phyloP scores from a whole-genome alignment of 495 filamentous ascomycete genomes.

The Penicillium goetzii region DNA sequence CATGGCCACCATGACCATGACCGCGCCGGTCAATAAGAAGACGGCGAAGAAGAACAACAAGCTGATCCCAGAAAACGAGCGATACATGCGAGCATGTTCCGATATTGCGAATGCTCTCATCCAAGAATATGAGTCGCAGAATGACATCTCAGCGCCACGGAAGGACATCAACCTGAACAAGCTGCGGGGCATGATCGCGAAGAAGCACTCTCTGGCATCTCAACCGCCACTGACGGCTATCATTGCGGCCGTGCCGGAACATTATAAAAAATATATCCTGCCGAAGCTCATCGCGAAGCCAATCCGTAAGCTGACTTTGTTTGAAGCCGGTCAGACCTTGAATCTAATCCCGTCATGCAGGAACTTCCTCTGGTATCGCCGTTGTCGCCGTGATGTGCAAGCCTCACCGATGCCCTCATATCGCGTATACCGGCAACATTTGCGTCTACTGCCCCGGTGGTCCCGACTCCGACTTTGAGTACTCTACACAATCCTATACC shows the following conservation, averaged over 20 bases:
- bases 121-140: constrained; percentile 82
- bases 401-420: constrained; percentile 95
- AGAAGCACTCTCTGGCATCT: constrained; percentile 83
- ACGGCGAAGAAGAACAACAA: constrained; percentile 67
- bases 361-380: constrained; percentile 95
- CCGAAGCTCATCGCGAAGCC: constrained; percentile 96
- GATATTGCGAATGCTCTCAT: constrained; percentile 93
- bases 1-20: constrained; percentile 69
- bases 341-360: constrained; percentile 42
- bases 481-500: constrained; percentile 97
- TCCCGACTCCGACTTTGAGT: constrained; percentile 97
- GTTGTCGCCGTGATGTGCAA: constrained; percentile 99
- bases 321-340: background rate
- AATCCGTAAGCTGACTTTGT: constrained; percentile 63
- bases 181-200: constrained; percentile 82
- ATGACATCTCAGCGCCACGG: constrained; percentile 68
- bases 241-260: constrained; percentile 94
- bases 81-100: constrained; percentile 89
- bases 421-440: constrained; percentile 97
- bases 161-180: constrained; percentile 93
- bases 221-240: constrained; percentile 94
- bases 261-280: constrained; percentile 99
- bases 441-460: constrained; percentile 99
- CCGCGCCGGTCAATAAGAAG: constrained; percentile 55
- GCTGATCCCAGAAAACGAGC: constrained; percentile 87